Percentiles rank a stretch among this genome's conserved stretches.
These are phyloP conservation scores for Trichoderma cornu-damae DNA, from an alignment of 2,329 filamentous ascomycete species.

Conservation along the genomic window DNA sequence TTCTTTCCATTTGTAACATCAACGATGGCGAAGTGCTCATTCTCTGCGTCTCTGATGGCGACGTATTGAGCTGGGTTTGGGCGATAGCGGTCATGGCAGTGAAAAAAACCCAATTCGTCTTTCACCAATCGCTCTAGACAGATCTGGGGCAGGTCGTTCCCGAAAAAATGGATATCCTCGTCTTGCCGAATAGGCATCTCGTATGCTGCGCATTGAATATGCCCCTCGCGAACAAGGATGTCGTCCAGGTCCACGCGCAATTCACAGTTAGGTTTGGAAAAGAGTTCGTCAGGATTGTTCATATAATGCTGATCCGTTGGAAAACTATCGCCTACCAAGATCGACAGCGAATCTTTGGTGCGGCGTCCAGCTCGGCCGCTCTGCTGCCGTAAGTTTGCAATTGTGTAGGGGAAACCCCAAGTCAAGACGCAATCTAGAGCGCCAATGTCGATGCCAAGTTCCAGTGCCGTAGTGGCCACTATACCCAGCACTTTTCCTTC, in stretches of 20 bases:
- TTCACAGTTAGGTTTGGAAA: conserved; percentile 83
- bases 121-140: conserved; percentile 67
- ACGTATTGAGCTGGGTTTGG: conserved; percentile 79
- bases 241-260: conserved; percentile 90
- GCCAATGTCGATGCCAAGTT: conserved; percentile 93
- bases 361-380: conserved; percentile 86
- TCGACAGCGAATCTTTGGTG: conserved; percentile 87
- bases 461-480: conserved; percentile 86
- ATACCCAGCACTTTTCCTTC: conserved; percentile 90
- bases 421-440: conserved; percentile 90
- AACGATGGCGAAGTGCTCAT: conserved; percentile 90
- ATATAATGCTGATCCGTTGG: conserved; percentile 95
- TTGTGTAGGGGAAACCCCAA: conserved; percentile 91
- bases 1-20: conserved; percentile 81
- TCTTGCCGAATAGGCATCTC: conserved; percentile 86
- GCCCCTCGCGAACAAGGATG: conserved; percentile 84
- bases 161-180: conserved; percentile 75
- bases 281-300: conserved; percentile 90
- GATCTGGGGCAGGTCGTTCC: conserved; percentile 63
- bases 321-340: conserved; percentile 84
- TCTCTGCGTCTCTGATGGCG: conserved; percentile 78
- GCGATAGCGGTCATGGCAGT: conserved; percentile 82
- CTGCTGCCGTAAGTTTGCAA: conserved; percentile 90
- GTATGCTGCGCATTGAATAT: conserved; percentile 90
- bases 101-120: conserved; percentile 77